A percentile compares a stretch with the other conserved stretches of the same genome.
phyloP scores from a whole-genome alignment of 2,329 filamentous ascomycete species.

The Apiospora saccharicola region DNA sequence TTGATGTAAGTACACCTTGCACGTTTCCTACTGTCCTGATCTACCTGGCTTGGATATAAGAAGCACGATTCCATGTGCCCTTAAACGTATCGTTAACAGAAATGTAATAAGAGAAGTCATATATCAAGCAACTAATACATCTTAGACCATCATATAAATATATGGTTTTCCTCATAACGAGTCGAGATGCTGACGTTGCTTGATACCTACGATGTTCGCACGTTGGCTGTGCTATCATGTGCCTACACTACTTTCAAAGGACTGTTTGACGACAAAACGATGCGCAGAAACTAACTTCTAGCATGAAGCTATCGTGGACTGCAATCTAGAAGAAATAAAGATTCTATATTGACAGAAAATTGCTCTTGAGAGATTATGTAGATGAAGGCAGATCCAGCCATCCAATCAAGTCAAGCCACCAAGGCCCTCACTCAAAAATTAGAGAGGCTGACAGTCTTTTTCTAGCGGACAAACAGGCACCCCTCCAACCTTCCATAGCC shows the following conservation, averaged over 20 bases:
- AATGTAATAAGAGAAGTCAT: too few species aligned
- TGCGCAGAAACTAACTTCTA: neutral
- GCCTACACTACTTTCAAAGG: neutral
- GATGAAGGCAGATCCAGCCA: neutral
- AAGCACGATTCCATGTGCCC: too few species aligned
- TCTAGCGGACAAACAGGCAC: neutral
- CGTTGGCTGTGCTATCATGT: neutral
- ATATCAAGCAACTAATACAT: too few species aligned
- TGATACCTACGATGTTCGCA: neutral
- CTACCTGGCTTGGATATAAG: too few species aligned
- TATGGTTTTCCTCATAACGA: too few species aligned
- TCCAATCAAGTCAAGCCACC: slow-evolving; percentile 10
- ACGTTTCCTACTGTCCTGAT: too few species aligned
- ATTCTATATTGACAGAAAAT: neutral
- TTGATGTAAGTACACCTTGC: too few species aligned
- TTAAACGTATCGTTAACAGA: too few species aligned
- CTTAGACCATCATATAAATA: too few species aligned
- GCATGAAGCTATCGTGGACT: neutral
- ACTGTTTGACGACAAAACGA: neutral
- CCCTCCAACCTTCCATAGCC: neutral
- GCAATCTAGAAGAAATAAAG: neutral
- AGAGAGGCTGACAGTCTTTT: slow-evolving; percentile 6
- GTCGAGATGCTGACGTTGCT: neutral
- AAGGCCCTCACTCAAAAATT: neutral
- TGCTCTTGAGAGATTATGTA: neutral